Base-by-base conservation (phyloP, 768 basidiomycete species). In the Punctularia strigosozonata region DNA sequence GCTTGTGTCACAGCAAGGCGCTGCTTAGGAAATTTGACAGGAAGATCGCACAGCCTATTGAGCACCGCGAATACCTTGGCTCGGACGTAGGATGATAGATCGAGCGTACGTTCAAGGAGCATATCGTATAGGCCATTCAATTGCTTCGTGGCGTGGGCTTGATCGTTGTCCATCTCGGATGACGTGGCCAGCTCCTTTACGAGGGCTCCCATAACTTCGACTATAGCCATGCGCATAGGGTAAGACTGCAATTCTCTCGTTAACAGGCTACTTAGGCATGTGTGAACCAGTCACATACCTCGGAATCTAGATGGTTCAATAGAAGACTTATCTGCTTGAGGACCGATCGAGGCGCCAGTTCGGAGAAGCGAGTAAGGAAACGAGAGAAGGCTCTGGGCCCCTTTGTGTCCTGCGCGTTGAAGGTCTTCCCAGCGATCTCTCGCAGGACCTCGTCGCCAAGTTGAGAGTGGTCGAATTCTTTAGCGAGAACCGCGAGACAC, bases 141-240 rank as follows among this genome's bases (percentile, higher is more conserved):
- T 52, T 91, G 80, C 50, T 86, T 86, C 55, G 80, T 64, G 1
- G 57, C 61, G 49, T 73, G 69, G 34, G 64, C 54, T 26, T 57
- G 50, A 39, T 51, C 48, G 34, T 53, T 50, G 18, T 58, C 58
- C 17, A 63, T 62, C 30, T 71, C 70, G 15, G 61, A 57, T 3
- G 75, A 68, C 15, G 59, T 53, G 0, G 83, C 76, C 10, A 97
- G 72, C 46, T 97, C 87, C 31, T 69, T 66, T 52, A 98, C 89
- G 44, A 98, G 74, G 42, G 68, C 64, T 4, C 88, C 89, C 28
- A 98, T 75, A 41, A 92, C 73, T 54, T 98, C 94, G 37, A 99
- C 75, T 40, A 99, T 69, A 1, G 90, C 88, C 65, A 90, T 83
- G 30, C 95, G 88, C 79, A 99, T 91, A 0, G 91, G 87, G 53